Evolutionary conservation across 306 rosid genomes (phyloP).

Genomic region (Malus asiatica): DNA sequence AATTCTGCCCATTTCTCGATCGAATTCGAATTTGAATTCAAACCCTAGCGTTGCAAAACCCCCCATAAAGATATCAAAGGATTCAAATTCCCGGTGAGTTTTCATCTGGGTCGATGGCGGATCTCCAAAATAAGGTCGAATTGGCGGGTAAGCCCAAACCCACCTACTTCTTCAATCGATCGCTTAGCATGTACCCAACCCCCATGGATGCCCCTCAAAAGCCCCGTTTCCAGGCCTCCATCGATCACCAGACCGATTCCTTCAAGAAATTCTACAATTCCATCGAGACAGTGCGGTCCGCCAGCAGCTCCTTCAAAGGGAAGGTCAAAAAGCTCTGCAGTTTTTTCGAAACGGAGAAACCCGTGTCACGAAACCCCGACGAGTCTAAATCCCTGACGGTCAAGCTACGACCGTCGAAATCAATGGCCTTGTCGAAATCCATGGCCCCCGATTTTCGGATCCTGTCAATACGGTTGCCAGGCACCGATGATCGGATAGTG

Average conservation of each 20-base stretch:
- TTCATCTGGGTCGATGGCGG: conserved; percentile 36
- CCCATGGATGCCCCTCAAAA: conserved; percentile 34
- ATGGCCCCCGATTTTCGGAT: conserved; percentile 27
- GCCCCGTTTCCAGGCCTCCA: conserved; percentile 14
- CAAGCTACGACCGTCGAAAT: conserved; percentile 38
- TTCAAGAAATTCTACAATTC: conserved; percentile 44
- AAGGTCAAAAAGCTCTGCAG: conserved; percentile 74
- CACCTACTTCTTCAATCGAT: conserved; percentile 64
- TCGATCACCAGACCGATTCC: conserved; percentile 62
- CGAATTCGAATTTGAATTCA: not conserved
- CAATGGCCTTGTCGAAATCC: conserved; percentile 34
- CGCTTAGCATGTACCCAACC: conserved; percentile 38
- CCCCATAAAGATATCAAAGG: not conserved
- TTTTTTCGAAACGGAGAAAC: conserved; percentile 48
- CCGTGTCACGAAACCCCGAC: conserved; percentile 6
- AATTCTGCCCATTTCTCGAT: not conserved
- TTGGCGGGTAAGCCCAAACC: conserved; percentile 39
- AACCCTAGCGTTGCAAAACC: not conserved
- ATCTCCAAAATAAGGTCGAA: conserved; percentile 30
- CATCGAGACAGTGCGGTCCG: conserved; percentile 50
- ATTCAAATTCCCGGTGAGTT: not conserved
- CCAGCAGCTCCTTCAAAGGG: conserved; percentile 53
- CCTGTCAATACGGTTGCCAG: conserved; percentile 41
- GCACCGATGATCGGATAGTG: conserved; percentile 73
- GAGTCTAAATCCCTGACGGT: conserved; percentile 17